Conservation (phyloP, 2,329 filamentous ascomycete genomes). For the Fusarium sp. region DNA sequence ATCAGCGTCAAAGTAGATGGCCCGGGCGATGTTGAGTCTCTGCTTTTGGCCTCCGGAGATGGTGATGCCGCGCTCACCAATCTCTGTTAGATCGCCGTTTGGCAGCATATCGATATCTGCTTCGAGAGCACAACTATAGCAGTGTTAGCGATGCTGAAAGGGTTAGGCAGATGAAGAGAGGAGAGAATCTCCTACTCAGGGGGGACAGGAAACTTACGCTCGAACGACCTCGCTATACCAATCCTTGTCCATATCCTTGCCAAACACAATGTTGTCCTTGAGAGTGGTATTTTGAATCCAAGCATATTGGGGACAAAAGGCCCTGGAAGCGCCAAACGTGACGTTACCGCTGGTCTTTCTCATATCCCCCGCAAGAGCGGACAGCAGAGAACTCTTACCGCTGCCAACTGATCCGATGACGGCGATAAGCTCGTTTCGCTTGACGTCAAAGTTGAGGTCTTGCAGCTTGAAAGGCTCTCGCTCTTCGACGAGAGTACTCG, state of each 20-base stretch:
- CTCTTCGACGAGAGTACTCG: constrained; percentile 66
- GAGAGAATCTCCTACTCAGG: background rate
- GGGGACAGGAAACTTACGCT: constrained; percentile 59
- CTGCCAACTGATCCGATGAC: constrained; percentile 91
- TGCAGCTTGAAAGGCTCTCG: constrained; percentile 77
- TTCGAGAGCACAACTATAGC: constrained; percentile 74
- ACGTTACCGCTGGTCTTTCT: constrained; percentile 79
- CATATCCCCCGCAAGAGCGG: constrained; percentile 94
- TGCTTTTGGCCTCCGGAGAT: constrained; percentile 97
- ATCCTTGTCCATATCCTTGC: constrained; percentile 74
- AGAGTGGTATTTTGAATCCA: constrained; percentile 97
- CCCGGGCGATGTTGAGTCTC: constrained; percentile 89
- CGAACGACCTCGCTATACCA: constrained; percentile 90
- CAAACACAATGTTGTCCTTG: constrained; percentile 89
- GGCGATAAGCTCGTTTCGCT: constrained; percentile 79
- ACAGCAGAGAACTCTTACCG: constrained; percentile 89
- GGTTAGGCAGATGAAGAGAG: no score
- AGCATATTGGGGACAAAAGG: constrained; percentile 95
- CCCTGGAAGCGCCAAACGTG: constrained; percentile 78
- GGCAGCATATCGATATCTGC: constrained; percentile 94
- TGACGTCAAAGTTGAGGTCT: constrained; percentile 72
- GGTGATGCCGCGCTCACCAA: constrained; percentile 94
- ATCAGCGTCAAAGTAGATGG: constrained; percentile 75
- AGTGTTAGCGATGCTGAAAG: background rate
- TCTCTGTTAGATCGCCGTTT: constrained; percentile 86